Evolutionary conservation across 2,329 filamentous ascomycete species (phyloP).

Genomic region (Penicillium nordicum): DNA sequence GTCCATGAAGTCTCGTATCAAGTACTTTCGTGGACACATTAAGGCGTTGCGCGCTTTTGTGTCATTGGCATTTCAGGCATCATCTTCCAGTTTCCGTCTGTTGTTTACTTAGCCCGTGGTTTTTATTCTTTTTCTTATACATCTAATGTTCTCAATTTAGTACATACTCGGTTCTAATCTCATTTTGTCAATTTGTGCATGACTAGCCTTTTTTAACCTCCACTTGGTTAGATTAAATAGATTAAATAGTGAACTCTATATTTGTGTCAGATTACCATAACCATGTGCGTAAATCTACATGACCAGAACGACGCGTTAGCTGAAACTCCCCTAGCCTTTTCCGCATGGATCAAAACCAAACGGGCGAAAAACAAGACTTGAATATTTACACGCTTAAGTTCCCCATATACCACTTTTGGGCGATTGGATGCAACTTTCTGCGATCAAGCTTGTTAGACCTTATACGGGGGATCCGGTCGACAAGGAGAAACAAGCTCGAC

Average conservation of each 20-base stretch:
- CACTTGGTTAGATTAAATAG: no score
- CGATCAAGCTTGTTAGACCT: neutral
- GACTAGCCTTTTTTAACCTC: neutral
- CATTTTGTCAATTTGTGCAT: neutral
- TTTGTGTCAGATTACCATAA: no score
- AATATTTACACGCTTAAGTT: neutral
- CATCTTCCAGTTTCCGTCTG: neutral
- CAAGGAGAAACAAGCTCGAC: neutral
- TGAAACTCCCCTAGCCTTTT: neutral
- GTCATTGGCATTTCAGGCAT: conserved; percentile 7
- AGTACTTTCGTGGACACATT: neutral
- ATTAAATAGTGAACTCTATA: no score
- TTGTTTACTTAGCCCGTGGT: conserved; percentile 9
- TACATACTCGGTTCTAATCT: conserved; percentile 8
- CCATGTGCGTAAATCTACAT: neutral
- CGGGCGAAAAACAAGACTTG: neutral
- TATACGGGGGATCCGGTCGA: neutral
- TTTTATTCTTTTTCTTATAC: neutral
- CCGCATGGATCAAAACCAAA: neutral
- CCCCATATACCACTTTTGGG: neutral
- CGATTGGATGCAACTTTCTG: neutral
- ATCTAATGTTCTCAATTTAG: conserved; percentile 7
- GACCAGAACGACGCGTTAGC: neutral
- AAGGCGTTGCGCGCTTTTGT: conserved; percentile 1
- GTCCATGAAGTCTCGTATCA: conserved; percentile 3